Evolutionary conservation across 805 yeast species (phyloP).

Genomic region (Candida succiphila): DNA sequence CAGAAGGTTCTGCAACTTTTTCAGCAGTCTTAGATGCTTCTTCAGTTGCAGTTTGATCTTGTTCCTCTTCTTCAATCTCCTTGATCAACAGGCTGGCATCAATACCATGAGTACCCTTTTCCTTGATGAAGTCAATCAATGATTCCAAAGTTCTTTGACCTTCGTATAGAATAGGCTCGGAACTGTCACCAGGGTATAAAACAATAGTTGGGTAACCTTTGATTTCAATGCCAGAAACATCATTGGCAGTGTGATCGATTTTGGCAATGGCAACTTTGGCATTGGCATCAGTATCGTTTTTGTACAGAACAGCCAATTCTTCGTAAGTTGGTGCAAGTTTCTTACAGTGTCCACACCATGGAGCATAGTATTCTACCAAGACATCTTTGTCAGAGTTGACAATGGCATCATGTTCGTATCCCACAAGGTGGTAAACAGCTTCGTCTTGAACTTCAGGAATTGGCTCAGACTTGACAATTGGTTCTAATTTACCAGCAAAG

Average conservation of each 20-base stretch:
- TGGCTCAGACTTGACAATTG: conserved; percentile 77
- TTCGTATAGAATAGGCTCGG: conserved; percentile 52
- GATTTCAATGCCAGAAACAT: conserved; percentile 64
- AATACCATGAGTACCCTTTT: conserved; percentile 51
- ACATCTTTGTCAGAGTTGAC: conserved; percentile 58
- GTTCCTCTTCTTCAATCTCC: conserved; percentile 6
- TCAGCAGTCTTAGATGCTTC: conserved; percentile 14
- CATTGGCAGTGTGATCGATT: conserved; percentile 85
- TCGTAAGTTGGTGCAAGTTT: conserved; percentile 82
- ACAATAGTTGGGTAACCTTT: conserved; percentile 89
- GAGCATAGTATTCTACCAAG: conserved; percentile 87
- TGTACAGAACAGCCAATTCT: conserved; percentile 68
- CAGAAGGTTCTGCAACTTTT: conserved; percentile 55
- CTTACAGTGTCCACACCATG: conserved; percentile 98
- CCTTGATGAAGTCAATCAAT: conserved; percentile 61
- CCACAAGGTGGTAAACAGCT: conserved; percentile 64
- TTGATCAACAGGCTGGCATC: conserved; percentile 36
- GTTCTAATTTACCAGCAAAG: conserved; percentile 52
- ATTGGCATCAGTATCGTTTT: conserved; percentile 34
- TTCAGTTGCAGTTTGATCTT: conserved; percentile 16
- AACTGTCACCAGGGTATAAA: conserved; percentile 78
- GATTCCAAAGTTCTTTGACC: conserved; percentile 69
- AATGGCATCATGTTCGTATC: conserved; percentile 67
- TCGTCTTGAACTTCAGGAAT: conserved; percentile 77
- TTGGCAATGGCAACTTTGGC: conserved; percentile 68